A percentile compares a stretch with the other conserved stretches of the same genome.
phyloP scores from a whole-genome alignment of 1,139 yeast species.

The Pichia inconspicua region DNA sequence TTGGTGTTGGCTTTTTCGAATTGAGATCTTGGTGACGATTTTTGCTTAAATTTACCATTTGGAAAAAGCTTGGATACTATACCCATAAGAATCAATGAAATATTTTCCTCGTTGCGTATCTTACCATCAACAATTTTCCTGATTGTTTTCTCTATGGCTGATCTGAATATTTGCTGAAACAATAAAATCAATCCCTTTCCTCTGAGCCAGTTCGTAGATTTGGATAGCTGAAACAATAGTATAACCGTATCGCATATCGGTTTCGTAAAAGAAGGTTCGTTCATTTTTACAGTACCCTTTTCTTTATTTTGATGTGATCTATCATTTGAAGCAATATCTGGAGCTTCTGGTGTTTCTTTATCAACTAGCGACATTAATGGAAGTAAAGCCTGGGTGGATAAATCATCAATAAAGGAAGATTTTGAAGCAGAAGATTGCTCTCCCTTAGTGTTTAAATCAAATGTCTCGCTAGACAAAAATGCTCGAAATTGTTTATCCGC shows the following conservation, averaged over 20 bases:
- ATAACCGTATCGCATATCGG: conserved; percentile 77
- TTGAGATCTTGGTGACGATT: conserved; percentile 35
- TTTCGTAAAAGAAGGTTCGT: conserved; percentile 49
- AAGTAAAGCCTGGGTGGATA: conserved; percentile 30
- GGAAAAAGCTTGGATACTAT: conserved; percentile 58
- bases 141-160: conserved; percentile 74
- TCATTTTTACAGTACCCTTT: not conserved
- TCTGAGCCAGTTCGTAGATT: conserved; percentile 66
- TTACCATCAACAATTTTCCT: conserved; percentile 38
- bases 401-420: not conserved
- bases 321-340: not conserved
- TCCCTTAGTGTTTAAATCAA: conserved; percentile 39
- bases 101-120: conserved; percentile 40
- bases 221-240: conserved; percentile 60
- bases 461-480: conserved; percentile 70
- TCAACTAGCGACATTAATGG: conserved; percentile 6
- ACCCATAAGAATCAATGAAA: conserved; percentile 38
- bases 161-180: conserved; percentile 79
- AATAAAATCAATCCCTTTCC: conserved; percentile 79
- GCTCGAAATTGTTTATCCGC: conserved; percentile 63
- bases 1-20: conserved; percentile 47
- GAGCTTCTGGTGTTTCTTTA: not conserved
- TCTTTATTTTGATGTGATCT: not conserved
- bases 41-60: conserved; percentile 42
- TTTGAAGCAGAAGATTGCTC: conserved; percentile 13